Conservation (phyloP, 352 stramenopile species). For the Globisporangium paddicum region DNA sequence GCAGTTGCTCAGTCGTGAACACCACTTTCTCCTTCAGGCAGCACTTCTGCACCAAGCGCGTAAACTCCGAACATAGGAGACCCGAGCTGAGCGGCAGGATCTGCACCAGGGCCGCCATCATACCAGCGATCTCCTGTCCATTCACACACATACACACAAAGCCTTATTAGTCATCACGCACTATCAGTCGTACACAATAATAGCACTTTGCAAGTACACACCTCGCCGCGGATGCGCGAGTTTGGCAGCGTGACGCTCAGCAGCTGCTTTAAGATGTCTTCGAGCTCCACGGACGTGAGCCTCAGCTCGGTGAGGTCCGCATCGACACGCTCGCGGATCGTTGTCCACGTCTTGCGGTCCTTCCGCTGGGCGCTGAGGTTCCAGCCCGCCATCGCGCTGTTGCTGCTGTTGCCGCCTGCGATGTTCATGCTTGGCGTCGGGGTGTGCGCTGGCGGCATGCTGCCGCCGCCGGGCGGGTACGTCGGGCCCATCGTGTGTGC, state of each 20-base stretch:
- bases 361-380: constrained; percentile 55
- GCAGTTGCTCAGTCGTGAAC: constrained; percentile 51
- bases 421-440: constrained; percentile 8
- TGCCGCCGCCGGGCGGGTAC: background rate
- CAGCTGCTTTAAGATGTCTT: constrained; percentile 80
- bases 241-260: constrained; percentile 53
- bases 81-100: constrained; percentile 65
- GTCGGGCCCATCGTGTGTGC: constrained; percentile 7
- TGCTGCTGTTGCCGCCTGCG: background rate
- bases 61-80: constrained; percentile 74
- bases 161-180: background rate
- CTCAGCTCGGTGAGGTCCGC: constrained; percentile 43
- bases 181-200: background rate
- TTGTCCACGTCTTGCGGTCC: constrained; percentile 64
- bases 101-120: constrained; percentile 51
- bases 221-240: constrained; percentile 55
- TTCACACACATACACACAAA: background rate
- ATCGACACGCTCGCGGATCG: constrained; percentile 48
- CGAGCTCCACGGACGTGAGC: constrained; percentile 72
- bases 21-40: constrained; percentile 69
- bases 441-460: background rate
- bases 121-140: constrained; percentile 47
- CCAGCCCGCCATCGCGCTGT: constrained; percentile 22
- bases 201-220: constrained; percentile 9
- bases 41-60: constrained; percentile 73